Conservation (phyloP, 108 stramenopile species). For the Fragilaria crotonensis region DNA sequence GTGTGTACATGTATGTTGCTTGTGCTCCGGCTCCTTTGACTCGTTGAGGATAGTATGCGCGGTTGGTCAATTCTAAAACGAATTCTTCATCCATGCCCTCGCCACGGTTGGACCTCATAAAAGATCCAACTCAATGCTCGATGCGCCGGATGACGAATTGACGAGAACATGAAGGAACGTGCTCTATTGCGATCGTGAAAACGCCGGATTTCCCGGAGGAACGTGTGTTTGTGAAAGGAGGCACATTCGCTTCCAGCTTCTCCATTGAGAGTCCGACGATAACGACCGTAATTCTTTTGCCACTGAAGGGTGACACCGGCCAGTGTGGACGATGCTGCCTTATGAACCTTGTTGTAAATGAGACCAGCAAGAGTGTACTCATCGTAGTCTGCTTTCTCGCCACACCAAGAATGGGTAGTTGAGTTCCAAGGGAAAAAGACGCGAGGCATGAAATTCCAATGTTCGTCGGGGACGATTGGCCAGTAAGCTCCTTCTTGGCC, state of each 20-base stretch:
- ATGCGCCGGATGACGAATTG: background rate
- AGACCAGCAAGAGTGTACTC: background rate
- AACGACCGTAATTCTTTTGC: background rate
- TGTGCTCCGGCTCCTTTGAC: background rate
- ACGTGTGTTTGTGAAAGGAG: background rate
- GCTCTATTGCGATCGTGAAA: background rate
- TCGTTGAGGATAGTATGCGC: background rate
- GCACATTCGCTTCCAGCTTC: background rate
- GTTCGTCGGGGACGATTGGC: background rate
- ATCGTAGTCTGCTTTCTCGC: background rate
- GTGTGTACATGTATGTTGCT: background rate
- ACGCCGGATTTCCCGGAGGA: background rate
- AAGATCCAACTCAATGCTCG: background rate
- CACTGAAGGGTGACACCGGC: slow-evolving; percentile 2
- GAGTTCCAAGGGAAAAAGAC: background rate
- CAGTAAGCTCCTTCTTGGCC: background rate
- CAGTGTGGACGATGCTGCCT: background rate
- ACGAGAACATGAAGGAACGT: background rate
- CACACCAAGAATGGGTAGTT: background rate
- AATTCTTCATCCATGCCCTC: background rate
- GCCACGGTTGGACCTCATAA: background rate
- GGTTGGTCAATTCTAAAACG: background rate
- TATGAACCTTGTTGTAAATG: slow-evolving; percentile 15
- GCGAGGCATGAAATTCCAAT: background rate
- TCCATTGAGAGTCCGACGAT: background rate